Percentiles rank a stretch among this genome's conserved stretches.
Evolutionary conservation across 139 green algal genomes (phyloP).

Genomic region (Pseudopediastrum boryanum): DNA sequence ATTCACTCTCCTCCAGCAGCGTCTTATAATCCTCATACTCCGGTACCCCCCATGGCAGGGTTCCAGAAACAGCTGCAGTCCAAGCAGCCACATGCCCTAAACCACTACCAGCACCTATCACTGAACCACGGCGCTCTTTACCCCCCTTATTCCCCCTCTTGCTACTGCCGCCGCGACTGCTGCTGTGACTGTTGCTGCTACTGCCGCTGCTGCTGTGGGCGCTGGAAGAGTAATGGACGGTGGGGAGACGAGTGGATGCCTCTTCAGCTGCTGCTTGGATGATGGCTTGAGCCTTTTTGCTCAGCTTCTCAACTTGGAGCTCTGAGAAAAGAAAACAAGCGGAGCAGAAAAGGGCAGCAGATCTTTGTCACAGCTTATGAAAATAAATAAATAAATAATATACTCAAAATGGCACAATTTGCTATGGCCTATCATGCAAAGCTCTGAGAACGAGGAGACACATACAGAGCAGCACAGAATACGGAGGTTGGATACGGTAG

Average conservation of each 20-base stretch:
- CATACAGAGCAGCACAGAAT: too few species aligned
- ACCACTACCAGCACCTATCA: not conserved
- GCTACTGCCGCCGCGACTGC: constrained; percentile 9
- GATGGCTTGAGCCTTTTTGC: constrained; percentile 29
- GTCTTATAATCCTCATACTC: constrained; percentile 43
- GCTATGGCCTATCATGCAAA: too few species aligned
- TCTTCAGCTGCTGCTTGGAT: constrained; percentile 13
- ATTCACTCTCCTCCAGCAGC: constrained; percentile 55
- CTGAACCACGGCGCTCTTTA: too few species aligned
- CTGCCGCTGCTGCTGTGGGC: not conserved
- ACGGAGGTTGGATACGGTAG: too few species aligned
- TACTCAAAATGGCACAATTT: too few species aligned
- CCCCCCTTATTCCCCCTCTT: too few species aligned
- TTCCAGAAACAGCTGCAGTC: constrained; percentile 24
- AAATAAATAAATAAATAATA: too few species aligned
- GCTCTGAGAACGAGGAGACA: too few species aligned
- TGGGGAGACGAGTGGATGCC: constrained; percentile 1
- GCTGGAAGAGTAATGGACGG: too few species aligned
- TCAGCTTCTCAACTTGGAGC: constrained; percentile 53
- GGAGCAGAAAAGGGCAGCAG: too few species aligned
- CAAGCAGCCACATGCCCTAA: not conserved
- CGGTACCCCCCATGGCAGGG: constrained; percentile 43
- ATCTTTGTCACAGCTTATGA: too few species aligned
- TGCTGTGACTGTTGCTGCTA: not conserved
- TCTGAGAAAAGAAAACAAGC: too few species aligned